Base-by-base conservation (phyloP, 805 yeast genomes). In the Lipomyces lipofer region DNA sequence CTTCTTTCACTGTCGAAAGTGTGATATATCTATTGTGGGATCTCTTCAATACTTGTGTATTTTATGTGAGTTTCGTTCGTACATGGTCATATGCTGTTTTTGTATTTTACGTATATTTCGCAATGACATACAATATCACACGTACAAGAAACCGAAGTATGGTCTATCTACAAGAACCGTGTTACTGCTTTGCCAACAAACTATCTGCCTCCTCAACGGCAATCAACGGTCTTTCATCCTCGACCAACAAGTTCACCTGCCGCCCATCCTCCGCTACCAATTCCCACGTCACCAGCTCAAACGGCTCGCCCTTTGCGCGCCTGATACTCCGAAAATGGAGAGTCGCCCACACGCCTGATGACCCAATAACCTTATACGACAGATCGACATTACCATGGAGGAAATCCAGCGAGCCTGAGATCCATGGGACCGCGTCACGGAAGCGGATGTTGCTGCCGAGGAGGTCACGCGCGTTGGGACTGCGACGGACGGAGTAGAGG, bases 401-500 rank as follows among this genome's bases (percentile, higher is more conserved):
- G 27, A 94, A 88, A 63, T 91, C 89, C 60, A 94, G 74, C 43
- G 82, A 80, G 10, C 99, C 99, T 53, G 77, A 73, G 55, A 92
- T 83, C 97, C 97, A 94, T 4, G 99, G 98, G 74, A 84, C 80
- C 32, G 86, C 72, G 25, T 84, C 82, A 27, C 81, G 79, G 67
- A 85, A 89, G 35, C 82, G 82, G 59, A 92, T 86, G 64, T 86
- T 83, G 44, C 79, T 80, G 17, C 98, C 98, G 44, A 92, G 73
- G 2, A 73, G 66, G 22, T 79, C 80, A 51, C 81, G 76, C 9
- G 90, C 90, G 42, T 72, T 58, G 8, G 78, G 75, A 1, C 92
- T 85, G 66, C 97, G 78, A 67, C 99, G 81, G 63, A 92, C 72
- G 59, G 88, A 86, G 70, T 88, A 90, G 69, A 94, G 74, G 3